These are phyloP conservation scores for Leptographium galeiforme DNA, from an alignment of 2,329 filamentous ascomycete genomes.

Conservation along the genomic window DNA sequence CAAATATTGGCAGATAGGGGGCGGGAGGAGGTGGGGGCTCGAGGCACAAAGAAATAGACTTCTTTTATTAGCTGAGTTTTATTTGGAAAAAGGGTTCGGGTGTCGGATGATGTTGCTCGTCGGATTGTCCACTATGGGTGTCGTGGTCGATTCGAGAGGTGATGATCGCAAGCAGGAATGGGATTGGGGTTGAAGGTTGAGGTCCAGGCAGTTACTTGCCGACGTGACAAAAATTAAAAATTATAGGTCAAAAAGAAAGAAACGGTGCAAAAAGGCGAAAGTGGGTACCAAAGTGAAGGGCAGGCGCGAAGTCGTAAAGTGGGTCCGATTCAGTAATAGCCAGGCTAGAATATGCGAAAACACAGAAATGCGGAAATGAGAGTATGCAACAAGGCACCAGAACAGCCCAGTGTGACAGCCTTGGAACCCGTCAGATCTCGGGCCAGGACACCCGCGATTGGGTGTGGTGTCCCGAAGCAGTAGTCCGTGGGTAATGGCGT, in stretches of 20 bases:
- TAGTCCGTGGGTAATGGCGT: too few species aligned
- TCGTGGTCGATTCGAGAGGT: background rate
- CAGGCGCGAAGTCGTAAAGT: background rate
- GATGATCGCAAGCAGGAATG: background rate
- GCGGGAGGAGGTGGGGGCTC: background rate
- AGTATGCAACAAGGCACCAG: background rate
- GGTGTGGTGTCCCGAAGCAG: too few species aligned
- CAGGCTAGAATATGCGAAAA: background rate
- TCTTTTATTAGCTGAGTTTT: background rate
- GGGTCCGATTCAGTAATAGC: background rate
- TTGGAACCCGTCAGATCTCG: too few species aligned
- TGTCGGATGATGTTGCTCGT: background rate
- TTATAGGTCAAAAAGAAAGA: background rate
- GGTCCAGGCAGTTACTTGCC: background rate
- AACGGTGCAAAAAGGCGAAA: background rate
- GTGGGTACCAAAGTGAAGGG: background rate
- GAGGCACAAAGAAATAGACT: background rate
- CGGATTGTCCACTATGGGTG: background rate
- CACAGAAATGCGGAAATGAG: background rate
- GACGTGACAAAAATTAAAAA: slow-evolving; percentile 1
- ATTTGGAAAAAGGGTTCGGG: background rate
- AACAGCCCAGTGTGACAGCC: background rate
- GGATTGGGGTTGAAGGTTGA: background rate
- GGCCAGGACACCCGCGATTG: too few species aligned
- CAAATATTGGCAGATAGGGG: background rate